Evolutionary conservation across 129 eudicot species (phyloP), one percentile per base, ranked within the genome.

Genomic region (Pseudognaphalium luteoalbum): DNA sequence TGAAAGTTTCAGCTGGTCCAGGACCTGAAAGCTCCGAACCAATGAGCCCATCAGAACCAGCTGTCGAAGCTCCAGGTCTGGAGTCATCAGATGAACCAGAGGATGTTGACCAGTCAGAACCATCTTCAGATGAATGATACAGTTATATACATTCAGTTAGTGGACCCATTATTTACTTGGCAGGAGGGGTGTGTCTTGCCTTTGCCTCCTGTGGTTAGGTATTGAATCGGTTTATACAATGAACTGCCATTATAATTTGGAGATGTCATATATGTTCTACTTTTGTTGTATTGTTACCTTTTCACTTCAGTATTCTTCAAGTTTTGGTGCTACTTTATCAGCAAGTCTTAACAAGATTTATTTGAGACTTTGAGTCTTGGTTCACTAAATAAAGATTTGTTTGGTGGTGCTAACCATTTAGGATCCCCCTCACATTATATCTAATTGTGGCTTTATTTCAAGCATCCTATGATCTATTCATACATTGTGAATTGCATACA

Each of bases 1-100:
- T 91, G 80, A 91, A 91, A 80, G 97, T 92, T 11, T 89, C 96
- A 1, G 84, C 97, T 61, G 96, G 93, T 9, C 97, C 97, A 25
- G 97, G 96, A 60, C 96, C 96, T 66, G 79, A 81, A 25, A 85
- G 72, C 7, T 51, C 84, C 16, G 84, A 83, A 67, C 69, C 87
- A 8, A 79, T 41, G 47, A 66, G 75, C 70, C 75, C 75, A 60
- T 66, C 80, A 20, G 82, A 19, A 64, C 56, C 71, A 14, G 80
- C 73, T 52, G 68, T 73, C 51, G 47, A 73, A 35, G 77, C 61
- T 59, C 76, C 62, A 34, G 77, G 44, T 59, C 81, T 25, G 61
- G 89, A 77, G 29, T 75, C 76, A 29, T 42, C 72, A 0, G 76
- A 73, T 10, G 88, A 66, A 52, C 17, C 73, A 66, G 83, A 85